Evolutionary conservation across 768 basidiomycete genomes (phyloP), one percentile per base, ranked within the genome.

Genomic region (Lactarius psammicola): DNA sequence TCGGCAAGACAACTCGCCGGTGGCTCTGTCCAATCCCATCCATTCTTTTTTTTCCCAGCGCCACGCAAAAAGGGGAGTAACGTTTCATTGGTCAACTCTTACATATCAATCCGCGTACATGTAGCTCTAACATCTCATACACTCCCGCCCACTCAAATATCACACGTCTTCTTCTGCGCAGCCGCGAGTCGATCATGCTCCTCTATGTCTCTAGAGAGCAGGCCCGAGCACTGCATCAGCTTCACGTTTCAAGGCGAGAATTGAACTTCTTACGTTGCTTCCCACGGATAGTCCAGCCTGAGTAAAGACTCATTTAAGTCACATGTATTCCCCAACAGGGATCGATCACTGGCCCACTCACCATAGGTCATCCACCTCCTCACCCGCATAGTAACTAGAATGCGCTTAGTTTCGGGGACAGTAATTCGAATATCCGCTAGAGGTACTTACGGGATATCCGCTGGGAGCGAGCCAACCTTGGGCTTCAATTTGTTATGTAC

Each of bases 401-500:
- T 30, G 56, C 60, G 56, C 82, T 65, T 73, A 73, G 33, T 51
- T 59, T 59, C 36, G 51, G 49, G 49, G 51, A 60, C 59, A 56
- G 23, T 33, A n/a, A n/a, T 30, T 33, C 62, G 23, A 54, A 62
- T 38, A 60, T 42, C 58, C 13, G 20, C 36, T 11, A 38, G 66
- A 57, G 30, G 59, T 30, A 77, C 85, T 74, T 73, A 93, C 90
- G 82, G 84, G 31, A 82, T 80, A 65, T 85, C 84, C 2, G 80
- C 70, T 3, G 94, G 91, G 42, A 99, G 78, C 54, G 85, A 77
- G 31, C 86, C 95, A 40, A 87, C 74, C 79, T 99, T 99, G 36
- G 81, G 79, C 78, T 98, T 98, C 67, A 87, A 80, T 79, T 98
- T 98, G 80, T 95, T 93, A 77, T 95, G 92, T 30, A 95, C 92